Evolutionary conservation across 2,329 filamentous ascomycete species (phyloP).

Genomic region (Emergomyces africanus): DNA sequence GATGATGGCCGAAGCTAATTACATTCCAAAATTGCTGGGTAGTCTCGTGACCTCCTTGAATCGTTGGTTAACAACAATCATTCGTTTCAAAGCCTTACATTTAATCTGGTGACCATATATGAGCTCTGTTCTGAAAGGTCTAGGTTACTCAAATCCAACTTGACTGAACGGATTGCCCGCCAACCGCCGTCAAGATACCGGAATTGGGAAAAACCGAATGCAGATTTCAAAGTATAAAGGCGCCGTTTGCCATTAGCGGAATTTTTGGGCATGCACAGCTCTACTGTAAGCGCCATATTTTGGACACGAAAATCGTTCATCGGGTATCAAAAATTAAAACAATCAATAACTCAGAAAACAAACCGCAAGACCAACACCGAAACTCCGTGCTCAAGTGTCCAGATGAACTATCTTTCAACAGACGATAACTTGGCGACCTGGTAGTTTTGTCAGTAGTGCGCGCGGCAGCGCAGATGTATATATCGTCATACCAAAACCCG

Average conservation of each 20-base stretch:
- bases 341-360: neutral
- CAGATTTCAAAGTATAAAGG: conserved; percentile 60
- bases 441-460: neutral
- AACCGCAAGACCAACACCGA: neutral
- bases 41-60: conserved; percentile 58
- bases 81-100: conserved; percentile 67
- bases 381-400: neutral
- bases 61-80: conserved; percentile 48
- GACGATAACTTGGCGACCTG: neutral
- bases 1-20: neutral
- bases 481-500: neutral
- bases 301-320: neutral
- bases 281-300: neutral
- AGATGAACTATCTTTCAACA: neutral
- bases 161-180: conserved; percentile 57
- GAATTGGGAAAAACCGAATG: conserved; percentile 59
- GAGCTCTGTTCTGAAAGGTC: conserved; percentile 78
- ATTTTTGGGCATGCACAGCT: neutral
- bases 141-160: conserved; percentile 52
- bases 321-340: neutral
- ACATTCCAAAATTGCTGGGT: neutral
- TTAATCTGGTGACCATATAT: conserved; percentile 84
- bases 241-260: neutral
- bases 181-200: conserved; percentile 40
- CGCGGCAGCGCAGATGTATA: neutral